Conservation (phyloP, 371 early-diverging fungal genomes). For the Apophysomyces ossiformis region DNA sequence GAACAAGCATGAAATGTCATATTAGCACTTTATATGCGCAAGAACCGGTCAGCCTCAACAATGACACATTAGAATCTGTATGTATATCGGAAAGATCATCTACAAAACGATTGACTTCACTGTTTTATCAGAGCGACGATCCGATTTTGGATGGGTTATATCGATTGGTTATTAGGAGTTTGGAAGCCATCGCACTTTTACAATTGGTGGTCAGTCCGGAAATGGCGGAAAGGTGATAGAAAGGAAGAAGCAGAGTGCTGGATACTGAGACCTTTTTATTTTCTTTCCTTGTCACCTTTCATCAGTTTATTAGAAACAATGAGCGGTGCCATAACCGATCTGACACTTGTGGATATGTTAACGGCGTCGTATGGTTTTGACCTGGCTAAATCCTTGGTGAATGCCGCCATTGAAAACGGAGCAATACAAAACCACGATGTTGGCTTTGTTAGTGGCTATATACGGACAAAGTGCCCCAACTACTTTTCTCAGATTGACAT, state of each 20-base stretch:
- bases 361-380: neutral
- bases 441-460: neutral
- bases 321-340: neutral
- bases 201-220: constrained; percentile 71
- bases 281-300: neutral
- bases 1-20: neutral
- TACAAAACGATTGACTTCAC: neutral
- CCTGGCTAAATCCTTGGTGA: neutral
- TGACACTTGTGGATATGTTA: neutral
- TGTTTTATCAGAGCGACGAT: constrained; percentile 58
- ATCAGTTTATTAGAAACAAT: neutral
- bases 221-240: constrained; percentile 51
- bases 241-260: neutral
- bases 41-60: neutral
- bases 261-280: neutral
- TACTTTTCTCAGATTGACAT: neutral
- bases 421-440: neutral
- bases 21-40: neutral
- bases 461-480: neutral
- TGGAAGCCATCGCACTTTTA: constrained; percentile 80
- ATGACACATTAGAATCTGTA: constrained; percentile 19
- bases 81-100: neutral
- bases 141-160: constrained; percentile 70
- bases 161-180: constrained; percentile 62
- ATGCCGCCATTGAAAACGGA: neutral